Conservation (phyloP, 2,329 filamentous ascomycete genomes). For the Diaporthe australafricana region DNA sequence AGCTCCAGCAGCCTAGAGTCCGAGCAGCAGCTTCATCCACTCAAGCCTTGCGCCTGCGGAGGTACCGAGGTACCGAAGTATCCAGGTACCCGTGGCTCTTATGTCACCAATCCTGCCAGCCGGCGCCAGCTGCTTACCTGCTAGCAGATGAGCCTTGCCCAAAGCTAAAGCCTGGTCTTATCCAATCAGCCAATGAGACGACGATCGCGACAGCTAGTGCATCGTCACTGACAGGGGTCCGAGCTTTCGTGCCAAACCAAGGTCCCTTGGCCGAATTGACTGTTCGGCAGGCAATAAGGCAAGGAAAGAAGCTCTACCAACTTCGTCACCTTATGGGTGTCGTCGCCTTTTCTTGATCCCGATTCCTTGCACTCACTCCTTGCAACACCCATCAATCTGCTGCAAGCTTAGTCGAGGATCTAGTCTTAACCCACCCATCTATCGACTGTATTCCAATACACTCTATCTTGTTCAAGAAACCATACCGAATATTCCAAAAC, state of each 20-base stretch:
- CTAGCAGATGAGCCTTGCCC: too few relatives aligned
- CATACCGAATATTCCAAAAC: not conserved
- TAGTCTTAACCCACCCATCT: not conserved
- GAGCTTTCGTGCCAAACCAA: not conserved
- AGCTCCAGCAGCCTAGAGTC: constrained; percentile 45
- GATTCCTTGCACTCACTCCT: not conserved
- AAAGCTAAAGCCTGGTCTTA: not conserved
- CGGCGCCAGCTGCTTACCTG: not conserved
- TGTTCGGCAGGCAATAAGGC: constrained; percentile 10
- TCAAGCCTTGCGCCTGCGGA: not conserved
- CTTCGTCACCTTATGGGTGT: constrained; percentile 3
- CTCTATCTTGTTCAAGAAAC: not conserved
- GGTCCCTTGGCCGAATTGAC: constrained; percentile 20
- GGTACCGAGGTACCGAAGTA: not conserved
- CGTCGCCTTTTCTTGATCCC: constrained; percentile 1
- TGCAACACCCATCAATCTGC: not conserved
- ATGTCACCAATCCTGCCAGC: not conserved
- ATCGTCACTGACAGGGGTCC: constrained; percentile 21
- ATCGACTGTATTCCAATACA: not conserved
- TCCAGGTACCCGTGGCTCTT: not conserved
- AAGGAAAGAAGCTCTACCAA: constrained; percentile 15
- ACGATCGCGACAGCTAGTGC: constrained; percentile 15
- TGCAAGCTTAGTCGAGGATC: not conserved
- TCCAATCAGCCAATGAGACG: not conserved
- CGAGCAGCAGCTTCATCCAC: not conserved